These are phyloP conservation scores for Starmerella vaccinii DNA, from an alignment of 805 yeast genomes.

Conservation along the genomic window DNA sequence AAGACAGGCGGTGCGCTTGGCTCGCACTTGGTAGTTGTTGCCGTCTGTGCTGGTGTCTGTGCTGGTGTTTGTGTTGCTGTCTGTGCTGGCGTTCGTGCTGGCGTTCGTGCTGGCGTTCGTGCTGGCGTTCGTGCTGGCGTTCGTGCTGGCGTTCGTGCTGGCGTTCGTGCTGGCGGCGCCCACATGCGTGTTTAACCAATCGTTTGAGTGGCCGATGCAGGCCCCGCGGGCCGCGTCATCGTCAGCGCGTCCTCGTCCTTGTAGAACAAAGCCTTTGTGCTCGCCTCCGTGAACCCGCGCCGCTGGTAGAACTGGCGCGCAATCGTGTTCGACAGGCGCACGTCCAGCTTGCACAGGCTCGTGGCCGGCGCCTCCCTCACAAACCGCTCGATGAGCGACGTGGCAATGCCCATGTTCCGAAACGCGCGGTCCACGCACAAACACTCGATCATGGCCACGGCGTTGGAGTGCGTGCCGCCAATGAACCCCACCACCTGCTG, in stretches of 20 bases:
- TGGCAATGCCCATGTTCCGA: slow-evolving; percentile 14
- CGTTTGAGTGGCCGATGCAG: not conserved
- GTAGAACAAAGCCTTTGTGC: slow-evolving; percentile 9
- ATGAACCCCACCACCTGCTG: slow-evolving; percentile 7
- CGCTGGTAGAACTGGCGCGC: slow-evolving; percentile 13
- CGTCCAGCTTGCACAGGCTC: slow-evolving; percentile 10
- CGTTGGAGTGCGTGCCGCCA: slow-evolving; percentile 8
- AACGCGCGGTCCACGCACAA: slow-evolving; percentile 12
- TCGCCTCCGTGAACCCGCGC: slow-evolving; percentile 12
- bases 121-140: too few species aligned
- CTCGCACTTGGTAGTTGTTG: too few species aligned
- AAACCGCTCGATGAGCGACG: slow-evolving; percentile 8
- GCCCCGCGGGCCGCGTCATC: slow-evolving; percentile 6
- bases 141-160: too few species aligned
- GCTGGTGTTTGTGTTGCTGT: too few species aligned
- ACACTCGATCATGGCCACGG: slow-evolving; percentile 8
- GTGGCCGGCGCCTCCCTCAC: not conserved
- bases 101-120: too few species aligned
- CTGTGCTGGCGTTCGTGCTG: too few species aligned
- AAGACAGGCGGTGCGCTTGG: too few species aligned
- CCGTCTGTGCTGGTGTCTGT: too few species aligned
- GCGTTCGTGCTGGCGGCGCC: too few species aligned
- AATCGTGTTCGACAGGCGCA: slow-evolving; percentile 9
- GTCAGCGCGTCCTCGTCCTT: slow-evolving; percentile 13
- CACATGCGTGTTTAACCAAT: too few species aligned